A percentile compares a stretch with the other conserved stretches of the same genome.
These are phyloP conservation scores for Cyclotella kingstonii DNA, from an alignment of 108 stramenopile genomes.

Conservation along the genomic window DNA sequence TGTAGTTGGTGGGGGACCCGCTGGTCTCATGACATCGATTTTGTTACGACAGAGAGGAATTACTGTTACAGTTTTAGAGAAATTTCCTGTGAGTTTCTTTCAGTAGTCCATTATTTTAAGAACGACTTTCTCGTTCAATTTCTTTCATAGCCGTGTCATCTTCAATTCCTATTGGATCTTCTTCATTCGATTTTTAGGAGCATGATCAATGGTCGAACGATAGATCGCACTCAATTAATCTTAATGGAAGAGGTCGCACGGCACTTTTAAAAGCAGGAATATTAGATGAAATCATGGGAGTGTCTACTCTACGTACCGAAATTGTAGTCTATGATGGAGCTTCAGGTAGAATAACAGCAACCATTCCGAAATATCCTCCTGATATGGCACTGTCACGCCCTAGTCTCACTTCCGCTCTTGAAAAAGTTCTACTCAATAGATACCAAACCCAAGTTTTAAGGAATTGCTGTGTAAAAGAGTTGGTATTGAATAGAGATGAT, in stretches of 20 bases:
- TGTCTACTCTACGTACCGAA: neutral
- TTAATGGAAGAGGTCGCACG: neutral
- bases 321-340: constrained; percentile 12
- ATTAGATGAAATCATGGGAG: constrained; percentile 1
- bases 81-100: neutral
- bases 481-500: neutral
- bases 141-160: neutral
- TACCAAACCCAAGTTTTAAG: neutral
- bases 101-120: neutral
- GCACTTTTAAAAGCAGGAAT: constrained; percentile 5
- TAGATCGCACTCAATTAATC: constrained; percentile 2
- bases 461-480: neutral
- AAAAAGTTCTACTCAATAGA: neutral
- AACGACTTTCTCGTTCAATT: neutral
- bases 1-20: constrained; percentile 6
- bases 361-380: constrained; percentile 2
- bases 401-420: neutral
- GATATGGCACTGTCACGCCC: constrained; percentile 4
- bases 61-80: constrained; percentile 2
- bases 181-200: neutral
- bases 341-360: constrained; percentile 4
- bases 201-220: constrained; percentile 2
- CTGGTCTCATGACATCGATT: constrained; percentile 7
- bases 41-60: neutral
- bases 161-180: neutral